These are phyloP conservation scores for Auricularia sp. DNA, from an alignment of 768 basidiomycete genomes.

Conservation along the genomic window DNA sequence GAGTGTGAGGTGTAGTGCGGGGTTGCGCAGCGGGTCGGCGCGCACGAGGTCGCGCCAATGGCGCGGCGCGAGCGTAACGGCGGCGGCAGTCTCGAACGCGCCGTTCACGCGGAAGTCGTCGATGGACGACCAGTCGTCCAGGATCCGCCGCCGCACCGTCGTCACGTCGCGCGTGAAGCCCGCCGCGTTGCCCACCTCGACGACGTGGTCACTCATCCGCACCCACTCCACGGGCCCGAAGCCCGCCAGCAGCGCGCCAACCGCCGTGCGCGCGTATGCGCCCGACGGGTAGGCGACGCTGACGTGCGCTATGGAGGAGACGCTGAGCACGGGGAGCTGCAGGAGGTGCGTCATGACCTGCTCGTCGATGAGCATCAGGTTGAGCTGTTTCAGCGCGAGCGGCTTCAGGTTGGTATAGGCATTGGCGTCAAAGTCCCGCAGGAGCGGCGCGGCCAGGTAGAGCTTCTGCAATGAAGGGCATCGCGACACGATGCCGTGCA, in stretches of 20 bases:
- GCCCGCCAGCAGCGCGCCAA: neutral
- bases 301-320: neutral
- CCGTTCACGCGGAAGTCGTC: neutral
- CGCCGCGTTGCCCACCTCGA: neutral
- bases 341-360: neutral
- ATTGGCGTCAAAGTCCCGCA: neutral
- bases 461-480: neutral
- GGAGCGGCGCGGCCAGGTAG: neutral
- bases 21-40: neutral
- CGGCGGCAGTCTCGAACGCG: neutral
- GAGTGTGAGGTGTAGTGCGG: neutral
- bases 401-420: neutral
- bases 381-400: neutral
- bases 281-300: neutral
- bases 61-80: neutral
- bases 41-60: neutral
- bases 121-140: neutral
- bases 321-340: neutral
- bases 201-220: neutral
- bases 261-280: neutral
- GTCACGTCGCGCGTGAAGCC: neutral
- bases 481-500: neutral
- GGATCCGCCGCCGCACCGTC: neutral
- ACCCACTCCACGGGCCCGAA: neutral
- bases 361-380: neutral